Evolutionary conservation across 257 asterid species (phyloP), one percentile per base, ranked within the genome.

Genomic region (Hygrophila difformis): DNA sequence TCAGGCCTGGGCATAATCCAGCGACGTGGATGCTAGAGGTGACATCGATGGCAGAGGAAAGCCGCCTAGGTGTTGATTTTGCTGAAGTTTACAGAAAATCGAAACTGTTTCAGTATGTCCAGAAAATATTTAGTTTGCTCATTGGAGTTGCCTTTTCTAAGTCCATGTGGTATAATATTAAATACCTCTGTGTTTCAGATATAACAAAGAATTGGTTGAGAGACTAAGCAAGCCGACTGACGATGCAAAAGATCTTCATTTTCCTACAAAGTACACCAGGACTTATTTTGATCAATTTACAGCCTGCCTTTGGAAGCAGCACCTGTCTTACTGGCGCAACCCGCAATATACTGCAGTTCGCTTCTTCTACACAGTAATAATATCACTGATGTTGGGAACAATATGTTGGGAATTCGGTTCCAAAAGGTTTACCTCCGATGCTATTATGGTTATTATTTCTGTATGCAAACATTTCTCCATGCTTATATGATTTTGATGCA

Each of bases 341-440:
- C 98, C 98, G 44, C 93, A 82, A 52, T 89, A 89, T 71, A 89
- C 96, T 23, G 96, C 96, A 36, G 96, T 89, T 46, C 87, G 96
- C 55, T 73, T 82, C 78, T 77, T 85, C 73, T 89, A 89, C 74
- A 89, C 98, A 2, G 60, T 70, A 65, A 82, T 82, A 44, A 84
- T 85, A 60, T 79, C 98, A 12, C 63, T 88, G 69, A 88, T 88
- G 95, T 79, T 88, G 44, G 95, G 97, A 58, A 53, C 81, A 37
- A 84, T 88, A 61, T 88, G 95, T 56, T 88, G 97, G 97, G 64
- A 59, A 69, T 84, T 88, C 39, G 97, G 97, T 55, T 77, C 95
- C 45, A 66, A 79, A 73, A 88, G 95, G 97, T 84, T 49, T 52
- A 50, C 21, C 6, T 60, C 31, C 12, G 16, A 28, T 15, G 22